Base-by-base conservation (phyloP, 495 filamentous ascomycete species). In the Cladorrhinum samala region DNA sequence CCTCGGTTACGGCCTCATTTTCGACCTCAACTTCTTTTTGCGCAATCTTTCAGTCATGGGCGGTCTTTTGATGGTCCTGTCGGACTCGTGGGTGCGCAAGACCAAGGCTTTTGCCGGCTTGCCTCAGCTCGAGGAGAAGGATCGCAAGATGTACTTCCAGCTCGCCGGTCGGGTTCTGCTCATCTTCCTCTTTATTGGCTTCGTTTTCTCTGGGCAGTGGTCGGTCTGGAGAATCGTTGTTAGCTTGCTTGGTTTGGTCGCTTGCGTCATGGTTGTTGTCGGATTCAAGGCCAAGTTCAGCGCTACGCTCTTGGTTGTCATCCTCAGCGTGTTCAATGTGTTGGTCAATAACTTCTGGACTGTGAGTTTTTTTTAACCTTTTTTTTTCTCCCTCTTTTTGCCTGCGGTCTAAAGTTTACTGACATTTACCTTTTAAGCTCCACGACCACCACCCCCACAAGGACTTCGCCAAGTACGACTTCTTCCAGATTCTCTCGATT, bases 301-400 rank as follows among this genome's bases (percentile, higher is more conserved):
- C 68, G 92, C 93, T 14, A 89, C 91, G 30, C 83, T 97, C 56
- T 75, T 98, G 47, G 93, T 98, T 25, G 81, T 97, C 47, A 88
- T 98, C 64, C 72, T 98, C 68, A 95, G 90, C 73, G 78, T 96
- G 50, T 97, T 98, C 78, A 98, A 98, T 68, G 66, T 97, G 27
- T 60, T 96, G 59, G 94, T 98, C 51, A 98, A 98, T 83, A 98
- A 98, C 80, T 98, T 96, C 83, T 98, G 93, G 93, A 97, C 92
- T 68, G 92, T 97, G 78, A 77, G 88, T 81, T 61, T 45, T 14
- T 37, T 14, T n/a, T n/a, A n/a, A n/a, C n/a, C n/a, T 18, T 17
- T 20, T 52, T n/a, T 24, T 20, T 21, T 21, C n/a, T 46, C 37
- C 2, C 46, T 7, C 18, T 30, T 20, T 48, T 38, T 3, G 21